phyloP scores from a whole-genome alignment of 306 rosid genomes.

The Rosa multiflora region DNA sequence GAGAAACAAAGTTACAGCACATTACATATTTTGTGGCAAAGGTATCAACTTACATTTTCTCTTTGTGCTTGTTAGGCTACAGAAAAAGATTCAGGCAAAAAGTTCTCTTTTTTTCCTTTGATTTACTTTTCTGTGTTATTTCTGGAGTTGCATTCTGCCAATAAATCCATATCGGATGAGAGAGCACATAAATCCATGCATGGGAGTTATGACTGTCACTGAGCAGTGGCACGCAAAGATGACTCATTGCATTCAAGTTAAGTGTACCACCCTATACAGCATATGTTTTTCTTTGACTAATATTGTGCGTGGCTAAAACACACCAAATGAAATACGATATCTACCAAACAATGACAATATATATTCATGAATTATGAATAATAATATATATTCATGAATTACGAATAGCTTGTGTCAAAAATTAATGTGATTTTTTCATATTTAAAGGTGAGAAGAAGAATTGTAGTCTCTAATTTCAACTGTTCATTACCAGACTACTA shows the following conservation, averaged over 20 bases:
- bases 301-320: neutral
- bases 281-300: neutral
- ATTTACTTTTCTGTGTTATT: neutral
- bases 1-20: constrained; percentile 40
- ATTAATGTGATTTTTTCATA: neutral
- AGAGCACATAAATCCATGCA: neutral
- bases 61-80: neutral
- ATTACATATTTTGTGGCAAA: constrained; percentile 26
- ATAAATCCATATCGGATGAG: neutral
- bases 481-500: too few relatives aligned
- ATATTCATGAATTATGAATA: too few relatives aligned
- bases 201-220: neutral
- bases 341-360: neutral
- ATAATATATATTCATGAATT: neutral
- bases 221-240: neutral
- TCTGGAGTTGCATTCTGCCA: neutral
- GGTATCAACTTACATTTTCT: constrained; percentile 13
- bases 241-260: neutral
- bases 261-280: neutral
- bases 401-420: neutral
- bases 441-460: neutral
- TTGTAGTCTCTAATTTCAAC: too few relatives aligned
- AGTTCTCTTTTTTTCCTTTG: neutral
- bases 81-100: neutral
- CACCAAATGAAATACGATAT: neutral